Percentiles rank a stretch among this genome's conserved stretches.
These are phyloP conservation scores for Coniferiporia weirii DNA, from an alignment of 1,284 basidiomycete genomes.

Conservation along the genomic window DNA sequence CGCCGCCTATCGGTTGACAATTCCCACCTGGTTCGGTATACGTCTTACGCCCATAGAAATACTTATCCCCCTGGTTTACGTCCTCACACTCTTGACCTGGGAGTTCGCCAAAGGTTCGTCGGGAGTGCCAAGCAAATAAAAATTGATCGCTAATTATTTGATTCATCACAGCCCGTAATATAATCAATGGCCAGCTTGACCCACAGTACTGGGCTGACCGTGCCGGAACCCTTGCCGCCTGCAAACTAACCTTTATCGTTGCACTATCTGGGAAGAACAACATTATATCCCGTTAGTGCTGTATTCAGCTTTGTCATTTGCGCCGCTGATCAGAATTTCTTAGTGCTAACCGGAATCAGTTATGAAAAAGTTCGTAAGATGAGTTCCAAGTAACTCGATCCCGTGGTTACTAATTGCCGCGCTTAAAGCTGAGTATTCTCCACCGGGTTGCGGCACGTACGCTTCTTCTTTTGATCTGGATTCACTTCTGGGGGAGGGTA, in stretches of 20 bases:
- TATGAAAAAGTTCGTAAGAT: slow-evolving; percentile 34
- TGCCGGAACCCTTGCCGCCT: slow-evolving; percentile 35
- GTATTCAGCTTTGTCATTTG: neutral
- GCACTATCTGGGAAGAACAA: slow-evolving; percentile 45
- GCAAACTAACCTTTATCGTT: slow-evolving; percentile 39
- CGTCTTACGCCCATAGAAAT: neutral
- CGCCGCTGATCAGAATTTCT: neutral
- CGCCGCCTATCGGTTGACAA: neutral
- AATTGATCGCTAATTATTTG: neutral
- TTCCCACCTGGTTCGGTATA: neutral
- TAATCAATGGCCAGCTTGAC: neutral
- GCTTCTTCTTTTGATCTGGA: too few relatives aligned
- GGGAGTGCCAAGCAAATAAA: neutral
- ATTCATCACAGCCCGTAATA: too few relatives aligned
- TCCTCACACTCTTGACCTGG: neutral
- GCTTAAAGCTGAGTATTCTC: slow-evolving; percentile 30
- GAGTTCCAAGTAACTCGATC: neutral
- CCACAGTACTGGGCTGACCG: slow-evolving; percentile 24
- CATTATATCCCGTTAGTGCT: slow-evolving; percentile 33
- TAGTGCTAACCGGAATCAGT: slow-evolving; percentile 38
- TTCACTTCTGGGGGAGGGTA: too few relatives aligned
- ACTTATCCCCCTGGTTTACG: neutral
- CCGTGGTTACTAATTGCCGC: slow-evolving; percentile 29
- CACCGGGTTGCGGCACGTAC: too few relatives aligned
- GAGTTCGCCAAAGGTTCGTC: neutral